Conservation (phyloP, 169 alveolate genomes). For the Plasmodium gonderi region DNA sequence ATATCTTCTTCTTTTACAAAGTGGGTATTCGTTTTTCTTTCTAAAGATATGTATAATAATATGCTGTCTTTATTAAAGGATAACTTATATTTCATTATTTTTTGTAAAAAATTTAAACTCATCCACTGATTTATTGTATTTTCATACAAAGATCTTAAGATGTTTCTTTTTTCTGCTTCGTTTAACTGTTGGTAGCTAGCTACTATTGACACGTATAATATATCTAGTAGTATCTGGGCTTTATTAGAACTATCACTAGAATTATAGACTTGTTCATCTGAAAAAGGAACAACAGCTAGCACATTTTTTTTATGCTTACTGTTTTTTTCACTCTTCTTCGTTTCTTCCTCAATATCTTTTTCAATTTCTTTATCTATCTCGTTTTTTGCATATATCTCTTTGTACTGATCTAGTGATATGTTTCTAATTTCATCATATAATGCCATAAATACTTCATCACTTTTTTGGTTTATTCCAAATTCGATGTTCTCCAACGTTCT, state of each 20-base stretch:
- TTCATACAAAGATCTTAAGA: constrained; percentile 35
- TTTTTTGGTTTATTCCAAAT: constrained; percentile 33
- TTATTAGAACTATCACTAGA: constrained; percentile 1
- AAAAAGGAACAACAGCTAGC: constrained; percentile 33
- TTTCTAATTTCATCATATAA: constrained; percentile 39
- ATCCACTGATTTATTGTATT: constrained; percentile 58
- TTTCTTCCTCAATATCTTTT: constrained; percentile 16
- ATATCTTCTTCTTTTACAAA: constrained; percentile 8
- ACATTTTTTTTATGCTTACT: constrained; percentile 9
- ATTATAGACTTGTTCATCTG: not conserved
- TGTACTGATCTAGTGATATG: constrained; percentile 13
- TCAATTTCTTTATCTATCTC: constrained; percentile 18
- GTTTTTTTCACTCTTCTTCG: not conserved
- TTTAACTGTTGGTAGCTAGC: constrained; percentile 11
- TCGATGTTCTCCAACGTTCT: constrained; percentile 14
- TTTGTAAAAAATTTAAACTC: constrained; percentile 35
- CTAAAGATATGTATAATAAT: constrained; percentile 23
- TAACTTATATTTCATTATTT: constrained; percentile 54
- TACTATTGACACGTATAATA: constrained; percentile 44
- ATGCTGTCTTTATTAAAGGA: constrained; percentile 30
- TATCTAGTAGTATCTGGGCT: constrained; percentile 35
- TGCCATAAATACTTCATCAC: constrained; percentile 13
- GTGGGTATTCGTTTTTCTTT: constrained; percentile 1
- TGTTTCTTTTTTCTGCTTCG: constrained; percentile 10
- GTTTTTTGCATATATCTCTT: constrained; percentile 8